Conservation (phyloP, 164 flowering plant species). For the Magnolia changhungtana region DNA sequence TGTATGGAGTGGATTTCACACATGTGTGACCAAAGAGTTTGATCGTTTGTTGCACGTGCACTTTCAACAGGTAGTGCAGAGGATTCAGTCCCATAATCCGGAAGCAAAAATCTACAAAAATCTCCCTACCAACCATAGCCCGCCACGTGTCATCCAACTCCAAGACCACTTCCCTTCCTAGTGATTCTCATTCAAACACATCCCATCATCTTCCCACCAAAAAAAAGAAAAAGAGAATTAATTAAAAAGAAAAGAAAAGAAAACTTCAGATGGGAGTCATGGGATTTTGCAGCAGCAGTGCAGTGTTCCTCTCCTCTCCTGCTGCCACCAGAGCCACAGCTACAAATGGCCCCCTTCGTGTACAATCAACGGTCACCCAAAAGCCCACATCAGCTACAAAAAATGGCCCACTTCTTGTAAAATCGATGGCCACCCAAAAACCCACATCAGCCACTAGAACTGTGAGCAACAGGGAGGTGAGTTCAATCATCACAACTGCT, state of each 20-base stretch:
- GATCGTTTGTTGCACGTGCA: background rate
- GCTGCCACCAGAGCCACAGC: background rate
- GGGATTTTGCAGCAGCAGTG: constrained; percentile 22
- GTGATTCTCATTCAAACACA: background rate
- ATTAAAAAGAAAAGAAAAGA: background rate
- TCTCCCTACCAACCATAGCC: background rate
- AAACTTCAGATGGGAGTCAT: constrained; percentile 20
- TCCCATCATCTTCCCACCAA: background rate
- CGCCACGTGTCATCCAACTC: background rate
- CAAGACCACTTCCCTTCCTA: background rate
- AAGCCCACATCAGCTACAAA: constrained; percentile 43
- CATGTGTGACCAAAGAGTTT: no score
- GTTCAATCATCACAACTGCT: background rate
- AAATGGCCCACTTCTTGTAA: constrained; percentile 23
- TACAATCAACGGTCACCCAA: constrained; percentile 67
- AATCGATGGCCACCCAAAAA: constrained; percentile 72
- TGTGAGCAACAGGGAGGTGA: constrained; percentile 50
- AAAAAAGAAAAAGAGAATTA: background rate
- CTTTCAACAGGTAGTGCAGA: background rate
- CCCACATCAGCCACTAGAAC: constrained; percentile 39
- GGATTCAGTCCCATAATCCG: background rate
- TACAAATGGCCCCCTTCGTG: constrained; percentile 11
- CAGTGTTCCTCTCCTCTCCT: constrained; percentile 13
- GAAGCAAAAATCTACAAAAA: background rate
- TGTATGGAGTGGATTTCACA: no score